Evolutionary conservation across 371 early-diverging fungal species (phyloP).

Genomic region (Mortierella sp.): DNA sequence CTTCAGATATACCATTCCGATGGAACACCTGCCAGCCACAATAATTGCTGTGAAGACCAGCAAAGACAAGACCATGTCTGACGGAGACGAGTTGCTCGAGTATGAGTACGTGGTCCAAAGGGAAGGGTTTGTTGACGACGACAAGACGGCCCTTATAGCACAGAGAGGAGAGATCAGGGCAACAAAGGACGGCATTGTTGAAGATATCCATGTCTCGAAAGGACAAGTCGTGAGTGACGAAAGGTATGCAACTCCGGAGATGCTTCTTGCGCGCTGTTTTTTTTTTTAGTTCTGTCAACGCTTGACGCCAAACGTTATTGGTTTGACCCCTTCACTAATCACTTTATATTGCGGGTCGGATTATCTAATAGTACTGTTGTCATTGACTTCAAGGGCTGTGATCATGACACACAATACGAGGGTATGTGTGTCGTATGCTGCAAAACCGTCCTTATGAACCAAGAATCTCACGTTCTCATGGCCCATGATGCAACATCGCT

Average conservation of each 20-base stretch:
- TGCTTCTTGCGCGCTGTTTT: neutral
- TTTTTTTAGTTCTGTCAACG: neutral
- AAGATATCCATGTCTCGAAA: conserved; percentile 24
- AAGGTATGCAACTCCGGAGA: conserved; percentile 10
- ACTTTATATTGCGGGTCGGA: neutral
- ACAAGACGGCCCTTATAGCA: conserved; percentile 25
- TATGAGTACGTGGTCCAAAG: conserved; percentile 46
- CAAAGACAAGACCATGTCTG: conserved; percentile 16
- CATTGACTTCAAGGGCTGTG: conserved; percentile 67
- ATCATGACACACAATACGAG: conserved; percentile 82
- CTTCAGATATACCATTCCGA: conserved; percentile 36
- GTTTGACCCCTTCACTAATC: neutral
- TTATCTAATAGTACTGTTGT: conserved; percentile 34
- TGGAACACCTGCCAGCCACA: conserved; percentile 43
- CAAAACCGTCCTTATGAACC: conserved; percentile 52
- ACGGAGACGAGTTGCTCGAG: conserved; percentile 35
- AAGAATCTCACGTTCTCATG: conserved; percentile 74
- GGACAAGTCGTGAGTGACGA: conserved; percentile 34
- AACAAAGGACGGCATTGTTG: conserved; percentile 26
- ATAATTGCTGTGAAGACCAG: conserved; percentile 46
- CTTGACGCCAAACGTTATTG: neutral
- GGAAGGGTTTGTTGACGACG: conserved; percentile 45
- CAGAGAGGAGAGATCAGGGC: conserved; percentile 36
- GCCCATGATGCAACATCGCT: conserved; percentile 83
- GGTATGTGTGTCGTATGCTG: conserved; percentile 92